phyloP scores from a whole-genome alignment of 352 stramenopile genomes.

The Phytophthora multivora region DNA sequence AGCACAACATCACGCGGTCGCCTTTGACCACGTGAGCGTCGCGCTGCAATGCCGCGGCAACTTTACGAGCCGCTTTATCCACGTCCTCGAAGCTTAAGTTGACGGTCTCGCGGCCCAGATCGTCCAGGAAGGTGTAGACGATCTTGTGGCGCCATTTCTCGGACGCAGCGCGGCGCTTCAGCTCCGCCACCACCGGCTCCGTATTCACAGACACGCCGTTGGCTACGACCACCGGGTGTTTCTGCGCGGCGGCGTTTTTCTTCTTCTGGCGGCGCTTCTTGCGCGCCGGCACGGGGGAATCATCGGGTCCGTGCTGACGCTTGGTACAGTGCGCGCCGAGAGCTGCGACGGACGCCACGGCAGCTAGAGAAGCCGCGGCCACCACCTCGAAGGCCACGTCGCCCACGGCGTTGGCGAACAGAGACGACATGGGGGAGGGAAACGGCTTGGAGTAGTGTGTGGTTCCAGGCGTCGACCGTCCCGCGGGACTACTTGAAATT shows the following conservation, averaged over 20 bases:
- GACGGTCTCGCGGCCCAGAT: conserved; percentile 60
- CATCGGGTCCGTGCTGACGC: conserved; percentile 22
- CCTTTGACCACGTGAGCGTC: conserved; percentile 55
- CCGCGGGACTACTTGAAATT: conserved; percentile 7
- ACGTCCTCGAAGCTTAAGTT: conserved; percentile 79
- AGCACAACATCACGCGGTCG: conserved; percentile 81
- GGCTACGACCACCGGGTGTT: conserved; percentile 34
- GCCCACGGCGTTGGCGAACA: conserved; percentile 46
- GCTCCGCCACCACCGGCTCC: conserved; percentile 50
- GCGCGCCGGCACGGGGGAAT: conserved; percentile 6
- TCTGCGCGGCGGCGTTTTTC: conserved; percentile 10
- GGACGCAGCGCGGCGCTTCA: conserved; percentile 48
- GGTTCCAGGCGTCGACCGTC: conserved; percentile 1
- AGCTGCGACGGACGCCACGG: conserved; percentile 40
- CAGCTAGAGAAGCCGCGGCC: conserved; percentile 52
- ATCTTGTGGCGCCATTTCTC: conserved; percentile 64
- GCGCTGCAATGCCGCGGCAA: conserved; percentile 64
- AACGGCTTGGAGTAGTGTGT: conserved; percentile 14
- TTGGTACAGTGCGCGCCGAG: conserved; percentile 39
- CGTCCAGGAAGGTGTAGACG: conserved; percentile 86
- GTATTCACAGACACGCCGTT: conserved; percentile 38
- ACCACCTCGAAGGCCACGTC: conserved; percentile 53
- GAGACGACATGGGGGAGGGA: conserved; percentile 26
- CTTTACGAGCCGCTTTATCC: conserved; percentile 59
- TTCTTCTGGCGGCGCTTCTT: conserved; percentile 45